Evolutionary conservation across 176 grass and related monocot genomes (phyloP).

Genomic region (Avena insularis): DNA sequence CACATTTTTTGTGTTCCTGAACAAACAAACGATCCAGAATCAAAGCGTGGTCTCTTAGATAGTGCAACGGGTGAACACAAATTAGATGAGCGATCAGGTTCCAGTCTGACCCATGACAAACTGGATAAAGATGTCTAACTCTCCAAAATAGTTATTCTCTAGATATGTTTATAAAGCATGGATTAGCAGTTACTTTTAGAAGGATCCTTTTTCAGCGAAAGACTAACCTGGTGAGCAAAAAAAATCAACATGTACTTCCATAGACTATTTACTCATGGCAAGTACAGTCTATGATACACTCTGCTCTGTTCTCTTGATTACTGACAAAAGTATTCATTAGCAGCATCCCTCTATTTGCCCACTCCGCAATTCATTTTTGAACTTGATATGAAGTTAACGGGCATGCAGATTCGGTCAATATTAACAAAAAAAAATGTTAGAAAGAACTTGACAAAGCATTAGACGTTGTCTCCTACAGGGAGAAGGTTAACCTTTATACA

Average conservation of each 20-base stretch:
- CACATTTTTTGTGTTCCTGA: slow-evolving; percentile 14
- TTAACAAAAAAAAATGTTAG: slow-evolving; percentile 32
- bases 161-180: background rate
- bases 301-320: slow-evolving; percentile 11
- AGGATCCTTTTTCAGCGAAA: background rate
- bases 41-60: background rate
- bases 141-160: slow-evolving; percentile 10
- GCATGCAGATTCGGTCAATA: background rate
- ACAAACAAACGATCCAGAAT: slow-evolving; percentile 39
- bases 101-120: slow-evolving; percentile 15
- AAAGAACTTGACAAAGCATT: background rate
- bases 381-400: background rate
- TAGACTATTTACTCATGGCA: background rate
- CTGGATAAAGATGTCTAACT: background rate
- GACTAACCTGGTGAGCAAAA: background rate
- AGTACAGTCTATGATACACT: slow-evolving; percentile 3
- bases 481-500: slow-evolving; percentile 22
- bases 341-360: background rate
- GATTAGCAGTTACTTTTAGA: background rate
- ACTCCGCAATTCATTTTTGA: slow-evolving; percentile 26
- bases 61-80: background rate
- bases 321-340: background rate
- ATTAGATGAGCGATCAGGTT: slow-evolving; percentile 17
- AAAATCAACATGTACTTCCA: slow-evolving; percentile 15
- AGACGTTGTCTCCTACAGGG: background rate